Conservation (phyloP, 495 filamentous ascomycete genomes). For the Umbilicaria muhlenbergii region DNA sequence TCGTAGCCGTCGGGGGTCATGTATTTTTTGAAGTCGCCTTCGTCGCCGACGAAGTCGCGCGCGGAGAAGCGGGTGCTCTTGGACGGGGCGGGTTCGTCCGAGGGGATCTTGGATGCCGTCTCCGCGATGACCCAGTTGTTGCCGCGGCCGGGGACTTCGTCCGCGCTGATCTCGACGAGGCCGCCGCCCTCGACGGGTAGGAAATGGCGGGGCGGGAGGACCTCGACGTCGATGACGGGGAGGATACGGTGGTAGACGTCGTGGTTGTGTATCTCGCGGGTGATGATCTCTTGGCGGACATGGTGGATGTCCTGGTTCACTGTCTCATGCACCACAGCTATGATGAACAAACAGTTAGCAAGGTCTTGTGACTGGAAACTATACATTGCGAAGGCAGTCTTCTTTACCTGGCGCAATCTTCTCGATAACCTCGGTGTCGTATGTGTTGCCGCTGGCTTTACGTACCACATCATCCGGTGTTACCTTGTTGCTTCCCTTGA, state of each 20-base stretch:
- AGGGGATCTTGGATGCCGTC: constrained; percentile 19
- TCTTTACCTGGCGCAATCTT: constrained; percentile 16
- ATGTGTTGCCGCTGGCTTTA: constrained; percentile 9
- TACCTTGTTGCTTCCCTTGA: constrained; percentile 1
- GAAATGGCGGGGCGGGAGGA: constrained; percentile 20
- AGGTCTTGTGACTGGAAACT: not conserved
- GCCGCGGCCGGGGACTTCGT: constrained; percentile 15
- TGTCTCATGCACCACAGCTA: constrained; percentile 39
- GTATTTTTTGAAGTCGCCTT: constrained; percentile 14
- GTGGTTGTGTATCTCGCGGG: constrained; percentile 40
- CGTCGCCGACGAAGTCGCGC: constrained; percentile 9
- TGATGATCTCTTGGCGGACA: constrained; percentile 31
- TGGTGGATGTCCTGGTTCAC: constrained; percentile 29
- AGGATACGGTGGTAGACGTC: constrained; percentile 36
- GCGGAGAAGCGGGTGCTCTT: constrained; percentile 8
- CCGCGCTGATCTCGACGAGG: constrained; percentile 13
- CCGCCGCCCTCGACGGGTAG: constrained; percentile 17
- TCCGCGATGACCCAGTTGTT: constrained; percentile 19
- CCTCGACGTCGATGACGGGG: constrained; percentile 34
- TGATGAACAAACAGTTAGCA: not conserved
- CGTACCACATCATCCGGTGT: constrained; percentile 8
- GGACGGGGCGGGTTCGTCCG: constrained; percentile 25
- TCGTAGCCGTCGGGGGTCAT: constrained; percentile 19
- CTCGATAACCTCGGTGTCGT: constrained; percentile 13
- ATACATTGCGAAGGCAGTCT: not conserved